Evolutionary conservation across 176 grass and related monocot genomes (phyloP), one percentile per base, ranked within the genome.

Genomic region (Echinochloa phyllopogon): DNA sequence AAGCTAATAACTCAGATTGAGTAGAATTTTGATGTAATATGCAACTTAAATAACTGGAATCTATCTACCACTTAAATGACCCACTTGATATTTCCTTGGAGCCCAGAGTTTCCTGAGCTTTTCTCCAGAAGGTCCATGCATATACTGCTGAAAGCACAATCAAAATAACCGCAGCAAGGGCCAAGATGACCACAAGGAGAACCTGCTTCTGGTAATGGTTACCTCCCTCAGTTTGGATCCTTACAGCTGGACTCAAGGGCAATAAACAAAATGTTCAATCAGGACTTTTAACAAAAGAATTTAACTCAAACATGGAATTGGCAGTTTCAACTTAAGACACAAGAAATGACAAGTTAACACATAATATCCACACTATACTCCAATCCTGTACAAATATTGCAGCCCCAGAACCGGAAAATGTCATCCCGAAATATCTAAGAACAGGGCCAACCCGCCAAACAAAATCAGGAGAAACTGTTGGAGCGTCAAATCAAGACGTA

Each of bases 11-110:
- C 12, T 23, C 6, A 37, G 33, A 78, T 13, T 15, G 63, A 59
- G 18, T 43, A 77, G 29, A 33, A 33, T 33, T 33, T 33, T 33
- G 29, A 33, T 33, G 29, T 33, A 33, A 33, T 33, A 1, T 33
- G 29, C 29, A 33, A 33, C 29, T 33, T 33, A 33, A 33, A 33
- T 33, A 33, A 33, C 29, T 33, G 29, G 29, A 33, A 33, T 33
- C 29, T 33, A 33, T 33, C 29, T 33, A 38, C 24, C 0, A 6
- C 57, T 44, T 64, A 55, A 78, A 53, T 38, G 69, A 17, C 63
- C 53, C 75, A 95, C 90, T 86, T 91, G 86, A 88, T 66, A 55
- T 84, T 82, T 83, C 86, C 69, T 90, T 84, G 15, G 74, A 70
- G 60, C 84, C 10, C 41, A 78, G 64, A 82, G 81, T 79, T 86